Conservation (phyloP, 2,329 filamentous ascomycete species). For the Hymenoscyphus scutula region DNA sequence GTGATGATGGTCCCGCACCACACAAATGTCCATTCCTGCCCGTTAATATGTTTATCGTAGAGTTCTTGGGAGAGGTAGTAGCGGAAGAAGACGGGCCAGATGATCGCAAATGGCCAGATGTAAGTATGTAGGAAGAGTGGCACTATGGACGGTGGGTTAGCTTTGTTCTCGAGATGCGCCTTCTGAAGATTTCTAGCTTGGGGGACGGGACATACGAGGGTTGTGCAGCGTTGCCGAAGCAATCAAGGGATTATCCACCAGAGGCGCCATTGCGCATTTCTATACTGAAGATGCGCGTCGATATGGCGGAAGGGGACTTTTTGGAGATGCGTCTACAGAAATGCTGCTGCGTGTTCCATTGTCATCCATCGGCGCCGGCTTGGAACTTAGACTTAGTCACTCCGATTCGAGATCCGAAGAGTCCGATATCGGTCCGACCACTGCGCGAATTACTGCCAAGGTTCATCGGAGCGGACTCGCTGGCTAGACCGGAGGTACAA, state of each 20-base stretch:
- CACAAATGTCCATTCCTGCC: conserved; percentile 97
- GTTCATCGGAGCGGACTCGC: too few relatives aligned
- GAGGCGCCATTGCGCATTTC: conserved; percentile 60
- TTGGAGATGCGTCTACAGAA: not conserved
- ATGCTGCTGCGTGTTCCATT: too few relatives aligned
- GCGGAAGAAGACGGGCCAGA: conserved; percentile 89
- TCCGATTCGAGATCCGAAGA: too few relatives aligned
- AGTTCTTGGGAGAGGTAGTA: conserved; percentile 80
- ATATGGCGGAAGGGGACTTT: conserved; percentile 10
- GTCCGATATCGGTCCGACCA: too few relatives aligned
- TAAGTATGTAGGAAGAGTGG: conserved; percentile 81
- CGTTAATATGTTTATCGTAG: conserved; percentile 88
- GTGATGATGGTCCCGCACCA: conserved; percentile 88
- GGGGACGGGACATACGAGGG: conserved; percentile 48
- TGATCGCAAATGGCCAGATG: conserved; percentile 85
- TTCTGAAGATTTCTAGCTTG: not conserved
- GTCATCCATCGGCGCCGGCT: too few relatives aligned
- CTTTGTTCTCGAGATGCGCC: conserved; percentile 6
- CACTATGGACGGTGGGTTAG: conserved; percentile 40
- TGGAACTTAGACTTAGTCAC: too few relatives aligned
- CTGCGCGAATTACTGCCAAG: not conserved
- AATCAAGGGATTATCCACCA: conserved; percentile 92
- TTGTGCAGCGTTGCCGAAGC: conserved; percentile 83
- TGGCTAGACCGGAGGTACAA: too few relatives aligned
- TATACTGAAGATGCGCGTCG: conserved; percentile 23